These are phyloP conservation scores for Russula abietina DNA, from an alignment of 768 basidiomycete species.

Conservation along the genomic window DNA sequence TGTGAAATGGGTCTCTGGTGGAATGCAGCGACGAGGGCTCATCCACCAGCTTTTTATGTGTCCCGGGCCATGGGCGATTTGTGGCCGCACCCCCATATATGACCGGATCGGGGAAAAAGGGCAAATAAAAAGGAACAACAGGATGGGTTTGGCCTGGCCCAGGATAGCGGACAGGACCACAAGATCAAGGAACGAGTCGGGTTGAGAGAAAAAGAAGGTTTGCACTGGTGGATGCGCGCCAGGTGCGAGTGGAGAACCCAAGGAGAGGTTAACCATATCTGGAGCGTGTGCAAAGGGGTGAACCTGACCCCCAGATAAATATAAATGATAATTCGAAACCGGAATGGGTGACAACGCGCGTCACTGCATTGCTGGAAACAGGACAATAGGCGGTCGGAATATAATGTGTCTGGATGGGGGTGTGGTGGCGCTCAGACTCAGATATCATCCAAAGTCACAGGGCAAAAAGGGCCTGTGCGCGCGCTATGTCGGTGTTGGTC, in stretches of 20 bases:
- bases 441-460: constrained; percentile 12
- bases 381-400: background rate
- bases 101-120: constrained; percentile 5
- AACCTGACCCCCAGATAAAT: no score
- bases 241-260: constrained; percentile 11
- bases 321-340: constrained; percentile 2
- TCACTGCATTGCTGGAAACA: constrained; percentile 2
- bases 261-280: constrained; percentile 18
- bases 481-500: background rate
- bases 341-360: constrained; percentile 7
- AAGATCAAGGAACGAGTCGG: constrained; percentile 18
- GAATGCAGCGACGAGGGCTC: constrained; percentile 6
- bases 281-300: background rate
- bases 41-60: constrained; percentile 14
- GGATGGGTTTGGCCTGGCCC: background rate
- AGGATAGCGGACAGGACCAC: constrained; percentile 2
- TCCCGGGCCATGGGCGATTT: constrained; percentile 17
- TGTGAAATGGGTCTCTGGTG: constrained; percentile 8
- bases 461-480: no score
- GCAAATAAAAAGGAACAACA: constrained; percentile 10
- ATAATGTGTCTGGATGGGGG: constrained; percentile 11
- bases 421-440: constrained; percentile 8
- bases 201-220: constrained; percentile 20
- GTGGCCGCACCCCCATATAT: constrained; percentile 17
- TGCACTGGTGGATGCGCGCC: constrained; percentile 4